Percentiles rank a stretch among this genome's conserved stretches.
phyloP scores from a whole-genome alignment of 495 filamentous ascomycete species.

The Endocarpon pusillum region DNA sequence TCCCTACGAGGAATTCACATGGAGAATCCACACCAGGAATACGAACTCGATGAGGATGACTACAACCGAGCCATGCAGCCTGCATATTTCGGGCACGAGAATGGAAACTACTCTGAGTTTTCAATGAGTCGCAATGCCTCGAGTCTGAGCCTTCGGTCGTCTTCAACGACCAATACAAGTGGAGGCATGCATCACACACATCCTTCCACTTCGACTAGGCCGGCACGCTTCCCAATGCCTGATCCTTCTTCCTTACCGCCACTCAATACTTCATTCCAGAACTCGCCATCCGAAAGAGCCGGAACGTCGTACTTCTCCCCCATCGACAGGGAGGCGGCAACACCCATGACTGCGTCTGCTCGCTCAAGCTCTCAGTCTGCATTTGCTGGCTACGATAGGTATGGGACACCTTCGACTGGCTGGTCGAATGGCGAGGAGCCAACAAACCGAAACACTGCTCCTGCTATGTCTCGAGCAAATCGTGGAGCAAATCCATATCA shows the following conservation, averaged over 20 bases:
- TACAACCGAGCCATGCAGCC: conserved; percentile 22
- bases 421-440: conserved; percentile 49
- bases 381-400: conserved; percentile 60
- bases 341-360: conserved; percentile 49
- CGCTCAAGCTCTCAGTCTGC: conserved; percentile 62
- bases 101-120: conserved; percentile 23
- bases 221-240: conserved; percentile 52
- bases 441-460: conserved; percentile 70
- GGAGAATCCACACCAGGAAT: conserved; percentile 59
- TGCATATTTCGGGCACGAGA: conserved; percentile 24
- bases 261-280: conserved; percentile 50
- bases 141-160: conserved; percentile 60
- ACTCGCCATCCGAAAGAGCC: conserved; percentile 32
- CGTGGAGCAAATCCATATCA: conserved; percentile 41
- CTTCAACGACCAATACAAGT: conserved; percentile 65
- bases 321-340: conserved; percentile 30
- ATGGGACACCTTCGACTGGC: conserved; percentile 39
- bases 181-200: conserved; percentile 20
- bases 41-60: conserved; percentile 66
- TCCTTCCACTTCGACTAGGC: conserved; percentile 30
- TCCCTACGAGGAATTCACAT: conserved; percentile 56
- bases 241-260: conserved; percentile 36
- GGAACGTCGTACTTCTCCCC: conserved; percentile 87
- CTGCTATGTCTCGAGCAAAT: conserved; percentile 60
- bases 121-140: conserved; percentile 62